Conservation (phyloP, 2,329 filamentous ascomycete genomes). For the Arachnopeziza araneosa region DNA sequence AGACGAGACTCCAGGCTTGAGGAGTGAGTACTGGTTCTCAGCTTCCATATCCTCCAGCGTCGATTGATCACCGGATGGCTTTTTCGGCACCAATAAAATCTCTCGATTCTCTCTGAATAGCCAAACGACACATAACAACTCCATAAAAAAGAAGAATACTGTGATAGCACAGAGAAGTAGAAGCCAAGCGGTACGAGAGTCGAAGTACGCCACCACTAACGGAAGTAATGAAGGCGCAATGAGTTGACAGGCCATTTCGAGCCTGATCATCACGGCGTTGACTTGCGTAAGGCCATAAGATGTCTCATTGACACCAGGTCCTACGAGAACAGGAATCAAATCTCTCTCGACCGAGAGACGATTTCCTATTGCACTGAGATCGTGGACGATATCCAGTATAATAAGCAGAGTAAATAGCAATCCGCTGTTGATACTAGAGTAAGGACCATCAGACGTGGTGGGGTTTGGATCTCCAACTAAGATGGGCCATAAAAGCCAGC, state of each 20-base stretch:
- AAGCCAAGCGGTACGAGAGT: conserved; percentile 35
- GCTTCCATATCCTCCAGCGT: conserved; percentile 1
- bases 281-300: conserved; percentile 31
- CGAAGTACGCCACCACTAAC: conserved; percentile 41
- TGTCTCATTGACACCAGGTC: conserved; percentile 23
- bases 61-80: neutral
- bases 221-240: conserved; percentile 40
- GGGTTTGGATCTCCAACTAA: conserved; percentile 19
- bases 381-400: conserved; percentile 35
- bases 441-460: neutral
- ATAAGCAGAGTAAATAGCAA: conserved; percentile 30
- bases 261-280: conserved; percentile 48
- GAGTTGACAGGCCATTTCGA: conserved; percentile 50
- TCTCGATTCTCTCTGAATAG: neutral
- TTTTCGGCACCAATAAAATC: conserved; percentile 23
- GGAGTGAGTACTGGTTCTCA: conserved; percentile 1
- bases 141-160: neutral
- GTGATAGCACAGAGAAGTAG: conserved; percentile 41
- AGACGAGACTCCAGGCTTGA: neutral
- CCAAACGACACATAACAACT: neutral
- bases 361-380: conserved; percentile 36
- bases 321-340: conserved; percentile 34
- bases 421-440: conserved; percentile 7
- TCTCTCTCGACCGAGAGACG: conserved; percentile 38
- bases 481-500: conserved; percentile 34